Evolutionary conservation across 2,329 filamentous ascomycete genomes (phyloP), one percentile per base, ranked within the genome.

Genomic region (Fusarium multiceps): DNA sequence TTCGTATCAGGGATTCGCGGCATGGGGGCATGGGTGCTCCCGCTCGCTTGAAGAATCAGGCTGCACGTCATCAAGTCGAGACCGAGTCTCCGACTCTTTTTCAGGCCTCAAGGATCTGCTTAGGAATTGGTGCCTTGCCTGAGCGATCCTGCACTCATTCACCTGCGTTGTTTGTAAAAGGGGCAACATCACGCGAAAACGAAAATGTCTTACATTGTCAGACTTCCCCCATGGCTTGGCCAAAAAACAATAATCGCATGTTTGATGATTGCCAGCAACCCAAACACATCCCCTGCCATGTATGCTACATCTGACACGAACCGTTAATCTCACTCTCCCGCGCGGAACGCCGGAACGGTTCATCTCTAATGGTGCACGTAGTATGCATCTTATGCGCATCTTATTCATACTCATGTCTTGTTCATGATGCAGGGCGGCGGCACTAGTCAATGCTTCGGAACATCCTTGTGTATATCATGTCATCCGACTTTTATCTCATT

Each of bases 11-110:
- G 69, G 61, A 65, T 49, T 42, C 28, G 21, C 30, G 23, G 49
- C 56, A 45, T 64, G 63, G 56, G 66, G 61, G 50, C 62, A 73
- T 72, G 71, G 71, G 50, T 63, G 65, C 61, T 71, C 68, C 68
- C 63, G 68, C 66, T 71, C 61, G 49, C 50, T 65, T 53, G 42
- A 55, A 51, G 43, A 48, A 21, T 28, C 40, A 30, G 37, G 21
- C 69, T 75, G 73, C 73, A 75, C 65, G 73, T 73, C 73, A 75
- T 75, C 68, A 65, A 64, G 68, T 59, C 71, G 64, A 74, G 68
- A 58, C 60, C 40, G 25, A 54, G 25, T 54, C 18, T 55, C 20
- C n/a, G 37, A 43, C 50, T 34, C 21, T 49, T 25, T 11, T 49
- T 59, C 64, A 64, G 72, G 73, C 64, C 73, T 75, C 63, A 28